Evolutionary conservation across 2,329 filamentous ascomycete genomes (phyloP).

Genomic region (Epichloe brachyelytri): DNA sequence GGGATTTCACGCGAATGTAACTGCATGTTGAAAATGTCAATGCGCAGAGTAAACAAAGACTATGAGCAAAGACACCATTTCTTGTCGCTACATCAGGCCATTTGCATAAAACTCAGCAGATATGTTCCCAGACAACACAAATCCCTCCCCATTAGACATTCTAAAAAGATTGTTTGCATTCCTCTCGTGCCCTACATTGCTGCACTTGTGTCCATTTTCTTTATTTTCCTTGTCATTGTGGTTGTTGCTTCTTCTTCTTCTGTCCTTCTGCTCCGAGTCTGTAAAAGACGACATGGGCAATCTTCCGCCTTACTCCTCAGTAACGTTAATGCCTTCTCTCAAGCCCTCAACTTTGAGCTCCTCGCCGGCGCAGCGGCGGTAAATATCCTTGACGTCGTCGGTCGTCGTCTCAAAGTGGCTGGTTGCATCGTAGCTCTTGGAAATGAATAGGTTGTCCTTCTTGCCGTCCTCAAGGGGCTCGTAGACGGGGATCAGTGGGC

Average conservation of each 20-base stretch:
- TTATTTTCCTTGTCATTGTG: not conserved
- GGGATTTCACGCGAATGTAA: too few species aligned
- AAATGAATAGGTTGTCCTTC: slow-evolving; percentile 90
- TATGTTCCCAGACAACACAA: slow-evolving; percentile 3
- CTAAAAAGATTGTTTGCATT: not conserved
- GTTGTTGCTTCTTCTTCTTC: not conserved
- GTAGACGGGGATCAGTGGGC: slow-evolving; percentile 82
- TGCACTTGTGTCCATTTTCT: not conserved
- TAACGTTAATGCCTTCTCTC: slow-evolving; percentile 64
- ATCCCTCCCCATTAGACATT: not conserved
- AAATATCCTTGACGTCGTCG: slow-evolving; percentile 93
- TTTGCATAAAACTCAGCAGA: slow-evolving; percentile 1
- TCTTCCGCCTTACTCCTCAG: slow-evolving; percentile 41
- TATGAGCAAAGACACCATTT: not conserved
- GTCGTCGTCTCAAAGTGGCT: slow-evolving; percentile 89
- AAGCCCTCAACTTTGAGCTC: slow-evolving; percentile 81
- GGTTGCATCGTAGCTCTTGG: slow-evolving; percentile 95
- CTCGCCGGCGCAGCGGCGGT: slow-evolving; percentile 68
- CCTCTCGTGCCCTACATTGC: not conserved
- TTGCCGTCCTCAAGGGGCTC: slow-evolving; percentile 73
- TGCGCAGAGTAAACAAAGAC: too few species aligned
- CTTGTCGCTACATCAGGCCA: not conserved
- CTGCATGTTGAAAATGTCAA: too few species aligned
- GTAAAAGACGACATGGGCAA: not conserved
- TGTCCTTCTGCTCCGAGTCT: not conserved